Evolutionary conservation across 2,329 filamentous ascomycete species (phyloP).

Genomic region (Botrytis squamosa): DNA sequence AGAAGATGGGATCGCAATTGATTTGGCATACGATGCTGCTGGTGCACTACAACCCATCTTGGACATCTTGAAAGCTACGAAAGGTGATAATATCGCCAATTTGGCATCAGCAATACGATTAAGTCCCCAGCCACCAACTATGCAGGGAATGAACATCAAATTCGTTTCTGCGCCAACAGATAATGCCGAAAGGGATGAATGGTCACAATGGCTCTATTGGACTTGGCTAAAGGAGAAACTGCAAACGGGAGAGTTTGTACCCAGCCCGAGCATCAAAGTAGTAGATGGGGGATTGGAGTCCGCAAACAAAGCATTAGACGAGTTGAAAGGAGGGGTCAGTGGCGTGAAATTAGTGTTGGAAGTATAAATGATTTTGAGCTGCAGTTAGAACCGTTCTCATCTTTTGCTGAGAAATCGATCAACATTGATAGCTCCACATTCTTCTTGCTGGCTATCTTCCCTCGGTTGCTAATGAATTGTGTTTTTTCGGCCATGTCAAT

Average conservation of each 20-base stretch:
- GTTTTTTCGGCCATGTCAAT: background rate
- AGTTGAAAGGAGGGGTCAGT: constrained; percentile 44
- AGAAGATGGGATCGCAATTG: constrained; percentile 15
- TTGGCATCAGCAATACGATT: constrained; percentile 55
- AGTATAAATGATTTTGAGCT: constrained; percentile 14
- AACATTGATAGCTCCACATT: background rate
- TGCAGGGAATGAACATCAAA: constrained; percentile 8
- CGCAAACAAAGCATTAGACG: constrained; percentile 42
- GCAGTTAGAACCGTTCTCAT: background rate
- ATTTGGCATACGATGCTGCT: constrained; percentile 20
- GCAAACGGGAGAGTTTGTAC: constrained; percentile 29
- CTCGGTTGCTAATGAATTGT: background rate
- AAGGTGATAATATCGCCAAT: constrained; percentile 46
- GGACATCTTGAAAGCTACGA: constrained; percentile 54
- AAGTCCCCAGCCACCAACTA: constrained; percentile 44
- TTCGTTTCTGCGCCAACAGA: constrained; percentile 50
- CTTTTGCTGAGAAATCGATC: background rate
- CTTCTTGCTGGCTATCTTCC: background rate
- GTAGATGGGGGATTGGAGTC: constrained; percentile 42
- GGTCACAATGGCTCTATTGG: background rate
- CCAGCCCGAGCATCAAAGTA: constrained; percentile 43
- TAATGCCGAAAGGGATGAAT: constrained; percentile 41
- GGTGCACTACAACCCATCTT: constrained; percentile 41
- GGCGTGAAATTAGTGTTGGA: constrained; percentile 43
- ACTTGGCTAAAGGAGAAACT: constrained; percentile 37